Percentiles rank a stretch among this genome's conserved stretches.
Evolutionary conservation across 140 eudicot species (phyloP).

Genomic region (Ambrosia hybrid): DNA sequence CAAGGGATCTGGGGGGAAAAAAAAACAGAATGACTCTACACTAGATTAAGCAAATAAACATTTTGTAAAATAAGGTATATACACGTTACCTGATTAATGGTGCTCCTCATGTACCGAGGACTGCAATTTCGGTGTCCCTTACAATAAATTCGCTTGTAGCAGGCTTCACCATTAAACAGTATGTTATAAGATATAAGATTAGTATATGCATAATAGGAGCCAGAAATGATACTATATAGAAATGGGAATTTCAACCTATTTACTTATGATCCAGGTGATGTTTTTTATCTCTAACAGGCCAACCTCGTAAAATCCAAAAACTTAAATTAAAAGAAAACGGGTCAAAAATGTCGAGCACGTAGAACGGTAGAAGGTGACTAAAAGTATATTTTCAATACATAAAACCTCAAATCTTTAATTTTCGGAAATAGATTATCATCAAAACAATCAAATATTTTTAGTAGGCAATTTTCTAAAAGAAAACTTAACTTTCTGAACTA

Average conservation of each 20-base stretch:
- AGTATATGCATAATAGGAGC: too few species aligned
- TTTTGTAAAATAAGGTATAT: not conserved
- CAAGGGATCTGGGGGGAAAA: conserved; percentile 68
- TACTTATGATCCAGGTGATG: not conserved
- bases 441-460: too few species aligned
- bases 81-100: conserved; percentile 68
- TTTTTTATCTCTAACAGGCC: not conserved
- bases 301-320: not conserved
- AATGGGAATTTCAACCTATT: not conserved
- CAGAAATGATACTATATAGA: too few species aligned
- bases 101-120: conserved; percentile 89
- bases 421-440: too few species aligned
- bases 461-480: too few species aligned
- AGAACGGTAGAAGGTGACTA: too few species aligned
- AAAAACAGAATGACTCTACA: conserved; percentile 20
- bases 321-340: not conserved
- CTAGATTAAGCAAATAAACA: conserved; percentile 9
- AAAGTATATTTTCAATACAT: too few species aligned
- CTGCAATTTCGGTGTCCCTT: conserved; percentile 94
- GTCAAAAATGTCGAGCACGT: not conserved
- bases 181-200: conserved; percentile 15
- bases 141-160: conserved; percentile 84
- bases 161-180: conserved; percentile 48
- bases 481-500: too few species aligned
- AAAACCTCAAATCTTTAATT: too few species aligned